These are phyloP conservation scores for Lotus japonicus DNA, from an alignment of 306 rosid species.

Conservation along the genomic window DNA sequence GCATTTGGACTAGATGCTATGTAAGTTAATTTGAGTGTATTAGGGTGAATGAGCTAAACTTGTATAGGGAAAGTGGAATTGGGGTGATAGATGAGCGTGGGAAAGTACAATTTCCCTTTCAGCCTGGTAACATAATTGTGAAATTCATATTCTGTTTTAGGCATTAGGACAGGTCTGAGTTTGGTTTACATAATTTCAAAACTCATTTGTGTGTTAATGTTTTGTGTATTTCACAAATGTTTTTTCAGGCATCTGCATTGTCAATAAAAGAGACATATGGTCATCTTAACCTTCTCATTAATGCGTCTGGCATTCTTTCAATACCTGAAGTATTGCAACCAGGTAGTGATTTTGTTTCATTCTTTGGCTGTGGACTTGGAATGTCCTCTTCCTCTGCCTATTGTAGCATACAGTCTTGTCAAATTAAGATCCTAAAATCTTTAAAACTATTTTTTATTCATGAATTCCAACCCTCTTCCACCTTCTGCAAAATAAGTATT, in stretches of 20 bases:
- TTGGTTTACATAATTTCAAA: background rate
- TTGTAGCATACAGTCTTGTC: background rate
- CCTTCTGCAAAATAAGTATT: no score
- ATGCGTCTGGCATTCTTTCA: conserved; percentile 91
- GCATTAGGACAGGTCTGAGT: background rate
- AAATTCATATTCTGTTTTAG: background rate
- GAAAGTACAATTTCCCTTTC: background rate
- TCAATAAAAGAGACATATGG: conserved; percentile 66
- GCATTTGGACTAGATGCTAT: background rate
- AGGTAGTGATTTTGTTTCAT: conserved; percentile 41
- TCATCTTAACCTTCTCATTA: conserved; percentile 74
- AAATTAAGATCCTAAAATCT: no score
- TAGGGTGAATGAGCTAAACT: background rate
- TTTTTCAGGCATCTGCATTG: conserved; percentile 71
- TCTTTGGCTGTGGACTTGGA: background rate
- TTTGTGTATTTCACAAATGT: background rate
- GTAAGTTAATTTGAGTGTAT: background rate
- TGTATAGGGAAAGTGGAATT: background rate
- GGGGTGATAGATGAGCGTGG: background rate
- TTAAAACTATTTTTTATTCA: no score
- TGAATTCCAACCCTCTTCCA: no score
- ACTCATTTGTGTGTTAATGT: conserved; percentile 8
- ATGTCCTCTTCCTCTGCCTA: background rate
- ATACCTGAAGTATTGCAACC: conserved; percentile 71
- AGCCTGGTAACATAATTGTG: background rate